Base-by-base conservation (phyloP, 768 basidiomycete genomes). In the Lactarius trivialis region DNA sequence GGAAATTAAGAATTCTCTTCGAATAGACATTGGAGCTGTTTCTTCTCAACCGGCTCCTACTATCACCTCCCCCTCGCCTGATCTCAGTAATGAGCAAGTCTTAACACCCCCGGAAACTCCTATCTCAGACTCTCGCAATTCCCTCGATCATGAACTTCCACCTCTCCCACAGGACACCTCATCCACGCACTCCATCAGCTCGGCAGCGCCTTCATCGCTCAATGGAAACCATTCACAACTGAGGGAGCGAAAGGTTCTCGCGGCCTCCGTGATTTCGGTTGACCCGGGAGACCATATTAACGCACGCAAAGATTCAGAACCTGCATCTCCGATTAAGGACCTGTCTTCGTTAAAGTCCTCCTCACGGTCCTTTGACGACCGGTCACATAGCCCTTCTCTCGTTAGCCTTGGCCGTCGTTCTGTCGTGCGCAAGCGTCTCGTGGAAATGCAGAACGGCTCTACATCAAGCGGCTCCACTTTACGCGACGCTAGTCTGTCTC, bases 371-470 rank as follows among this genome's bases (percentile, higher is more conserved):
- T 60, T 68, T 51, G 71, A 72, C 50, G 71, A 68, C 61, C 75
- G 70, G 57, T 69, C 71, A 21, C 74, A 70, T 58, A 86, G 83
- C 60, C 83, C 85, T 5, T 88, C 86, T 8, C 81, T 89, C 49
- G 73, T 79, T 30, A 83, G 86, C 60, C 77, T 89, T 17, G 81
- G 78, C 61, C 78, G 79, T 58, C 71, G 82, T 41, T 88, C 85
- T 7, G 80, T 88, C 26, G 88, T 89, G 51, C 82, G 80, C 62
- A 81, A 85, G 65, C 83, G 87, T 37, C 77, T 87, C 15, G 82
- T 83, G 11, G 80, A 87, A 67, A 81, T 88, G 12, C 79, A 85
- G 67, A 21, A 5, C 30, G 19, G 41, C 32, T 33, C 53, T 24
- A 50, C 26, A 2, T 55, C 48, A 4, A 26, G 39, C n/a, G 15